Evolutionary conservation across 1,284 basidiomycete species (phyloP).

Genomic region (Moniliella sp.): DNA sequence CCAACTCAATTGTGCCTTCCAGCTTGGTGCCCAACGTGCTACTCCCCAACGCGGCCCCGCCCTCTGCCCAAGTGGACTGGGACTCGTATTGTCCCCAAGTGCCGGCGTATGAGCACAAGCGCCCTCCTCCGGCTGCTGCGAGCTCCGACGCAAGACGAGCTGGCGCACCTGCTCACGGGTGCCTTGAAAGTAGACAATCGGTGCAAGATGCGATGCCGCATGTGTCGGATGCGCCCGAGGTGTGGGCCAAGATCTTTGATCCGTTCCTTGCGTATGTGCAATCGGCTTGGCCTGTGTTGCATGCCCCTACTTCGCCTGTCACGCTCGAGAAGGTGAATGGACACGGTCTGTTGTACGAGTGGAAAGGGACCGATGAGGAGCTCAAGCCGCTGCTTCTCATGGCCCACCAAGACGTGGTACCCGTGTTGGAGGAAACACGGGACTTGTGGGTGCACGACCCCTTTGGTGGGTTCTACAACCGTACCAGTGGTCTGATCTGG

Average conservation of each 20-base stretch:
- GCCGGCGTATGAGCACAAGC: too few species aligned
- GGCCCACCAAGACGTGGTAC: slow-evolving; percentile 47
- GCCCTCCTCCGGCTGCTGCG: too few species aligned
- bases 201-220: slow-evolving; percentile 13
- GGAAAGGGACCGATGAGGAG: slow-evolving; percentile 41
- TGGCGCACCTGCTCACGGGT: too few species aligned
- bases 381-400: slow-evolving; percentile 48
- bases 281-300: slow-evolving; percentile 6
- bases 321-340: slow-evolving; percentile 39
- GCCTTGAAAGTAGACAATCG: slow-evolving; percentile 13
- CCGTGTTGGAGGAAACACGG: slow-evolving; percentile 38
- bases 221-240: slow-evolving; percentile 6
- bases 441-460: slow-evolving; percentile 39
- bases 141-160: too few species aligned
- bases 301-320: slow-evolving; percentile 6
- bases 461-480: slow-evolving; percentile 37
- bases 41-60: too few species aligned
- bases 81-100: too few species aligned
- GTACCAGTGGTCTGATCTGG: slow-evolving; percentile 38
- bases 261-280: slow-evolving; percentile 11
- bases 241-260: slow-evolving; percentile 11
- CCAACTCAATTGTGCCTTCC: too few species aligned
- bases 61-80: too few species aligned
- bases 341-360: slow-evolving; percentile 47
- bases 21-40: too few species aligned